Base-by-base conservation (phyloP, 1,284 basidiomycete species). In the Ustanciosporium gigantosporum region DNA sequence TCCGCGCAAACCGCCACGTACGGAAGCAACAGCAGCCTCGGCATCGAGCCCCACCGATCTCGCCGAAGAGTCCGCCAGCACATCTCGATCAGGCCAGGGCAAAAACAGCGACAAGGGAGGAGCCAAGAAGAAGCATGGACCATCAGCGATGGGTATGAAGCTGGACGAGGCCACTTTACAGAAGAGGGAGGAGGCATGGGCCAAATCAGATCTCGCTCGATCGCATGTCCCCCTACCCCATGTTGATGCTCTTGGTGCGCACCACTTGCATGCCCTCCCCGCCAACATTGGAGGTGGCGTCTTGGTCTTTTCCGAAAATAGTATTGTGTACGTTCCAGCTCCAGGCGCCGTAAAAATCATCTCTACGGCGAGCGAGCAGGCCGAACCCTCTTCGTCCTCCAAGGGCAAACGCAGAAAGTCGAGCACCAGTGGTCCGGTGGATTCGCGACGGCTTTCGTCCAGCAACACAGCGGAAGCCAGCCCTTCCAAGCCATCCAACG, bases 201-300 rank as follows among this genome's bases (percentile, higher is more conserved):
- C 71, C 14, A 44, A 48, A 24, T 37, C 48, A 11, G 48, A 55
- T 9, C 40, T 73, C 14, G 53, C 57, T 15, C 47, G 61, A n/a
- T 61, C 66, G n/a, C 74, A 76, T 24, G 74, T 77, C 1, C 73
- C 72, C 8, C 31, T 77, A 15, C 71, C 73, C 1, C 45, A 44
- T 7, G 45, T 53, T 16, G 74, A 76, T 31, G 74, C 73, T 4
- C 36, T 59, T 3, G 68, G 70, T 3, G 72, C 72, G 0, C 72
- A 74, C 37, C 45, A 55, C 31, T 22, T 76, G 2, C 48, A 64
- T 8, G 53, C 66, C 5, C 39, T 73, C 0, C 72, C 74, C 4
- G 61, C 68, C 9, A 21, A 36, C 3, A 59, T 66, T 2, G 74
- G 73, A 4, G 72, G 68, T 16, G 73, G 71, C 20, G 68, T 77